Conservation (phyloP, 164 flowering plant species). For the Malania oleifera region DNA sequence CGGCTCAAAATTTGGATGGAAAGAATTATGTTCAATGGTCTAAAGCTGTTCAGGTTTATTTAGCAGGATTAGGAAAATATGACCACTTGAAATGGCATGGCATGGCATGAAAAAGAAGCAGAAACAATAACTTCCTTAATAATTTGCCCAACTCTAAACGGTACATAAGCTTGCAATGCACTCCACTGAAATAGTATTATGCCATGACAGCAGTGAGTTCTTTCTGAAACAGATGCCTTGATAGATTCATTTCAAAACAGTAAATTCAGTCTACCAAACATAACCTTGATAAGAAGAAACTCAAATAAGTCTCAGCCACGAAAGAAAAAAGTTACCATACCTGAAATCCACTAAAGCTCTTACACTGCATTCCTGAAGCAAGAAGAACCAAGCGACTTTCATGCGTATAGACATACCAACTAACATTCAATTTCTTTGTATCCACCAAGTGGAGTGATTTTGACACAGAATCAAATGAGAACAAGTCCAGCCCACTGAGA, state of each 20-base stretch:
- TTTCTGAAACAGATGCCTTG: not conserved
- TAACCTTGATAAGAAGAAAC: not conserved
- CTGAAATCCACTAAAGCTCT: constrained; percentile 81
- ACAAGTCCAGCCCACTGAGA: constrained; percentile 83
- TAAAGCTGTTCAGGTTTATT: no score
- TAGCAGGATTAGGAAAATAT: no score
- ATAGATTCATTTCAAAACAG: not conserved
- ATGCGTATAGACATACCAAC: constrained; percentile 93
- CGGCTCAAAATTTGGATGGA: no score
- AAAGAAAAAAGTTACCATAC: constrained; percentile 26
- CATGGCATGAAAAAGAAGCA: not conserved
- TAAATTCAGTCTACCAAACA: not conserved
- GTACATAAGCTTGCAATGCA: no score
- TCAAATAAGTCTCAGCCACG: not conserved
- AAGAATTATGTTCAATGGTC: no score
- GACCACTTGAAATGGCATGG: not conserved
- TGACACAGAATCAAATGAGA: constrained; percentile 46
- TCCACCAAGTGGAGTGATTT: constrained; percentile 67
- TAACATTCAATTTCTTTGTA: constrained; percentile 64
- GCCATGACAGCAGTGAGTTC: no score
- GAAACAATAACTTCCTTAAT: no score
- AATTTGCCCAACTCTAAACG: no score
- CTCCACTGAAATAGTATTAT: no score
- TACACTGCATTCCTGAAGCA: constrained; percentile 97
- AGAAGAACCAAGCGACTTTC: constrained; percentile 96